Evolutionary conservation across 2,329 filamentous ascomycete species (phyloP).

Genomic region (Phoma sp.): DNA sequence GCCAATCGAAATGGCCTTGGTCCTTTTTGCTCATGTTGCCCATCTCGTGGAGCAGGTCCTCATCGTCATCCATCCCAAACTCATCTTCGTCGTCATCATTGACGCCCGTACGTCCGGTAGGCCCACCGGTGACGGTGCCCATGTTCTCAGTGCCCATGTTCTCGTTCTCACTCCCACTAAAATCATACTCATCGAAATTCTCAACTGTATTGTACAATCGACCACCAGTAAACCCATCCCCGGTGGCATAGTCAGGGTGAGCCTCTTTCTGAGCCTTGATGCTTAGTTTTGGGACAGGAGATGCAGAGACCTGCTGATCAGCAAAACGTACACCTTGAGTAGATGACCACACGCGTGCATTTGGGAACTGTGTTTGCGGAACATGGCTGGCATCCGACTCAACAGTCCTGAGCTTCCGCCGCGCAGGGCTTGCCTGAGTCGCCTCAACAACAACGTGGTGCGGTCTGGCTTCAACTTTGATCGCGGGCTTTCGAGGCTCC

Average conservation of each 20-base stretch:
- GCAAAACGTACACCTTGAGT: conserved; percentile 36
- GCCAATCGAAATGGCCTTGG: conserved; percentile 35
- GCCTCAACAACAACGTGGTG: conserved; percentile 37
- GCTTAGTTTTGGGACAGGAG: conserved; percentile 6
- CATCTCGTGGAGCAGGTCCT: conserved; percentile 49
- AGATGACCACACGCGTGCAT: conserved; percentile 37
- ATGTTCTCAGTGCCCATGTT: conserved; percentile 30
- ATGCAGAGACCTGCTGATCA: conserved; percentile 20
- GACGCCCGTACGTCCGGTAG: neutral
- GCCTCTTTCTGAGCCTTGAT: conserved; percentile 19
- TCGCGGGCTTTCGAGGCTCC: neutral
- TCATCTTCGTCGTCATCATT: conserved; percentile 35
- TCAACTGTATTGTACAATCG: conserved; percentile 23
- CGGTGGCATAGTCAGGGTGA: conserved; percentile 20
- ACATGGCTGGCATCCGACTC: conserved; percentile 25
- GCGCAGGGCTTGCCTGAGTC: conserved; percentile 36
- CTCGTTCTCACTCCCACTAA: conserved; percentile 34
- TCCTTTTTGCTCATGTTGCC: conserved; percentile 53
- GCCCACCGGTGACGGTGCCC: conserved; percentile 19
- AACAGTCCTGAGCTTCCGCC: conserved; percentile 16
- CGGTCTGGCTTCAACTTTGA: conserved; percentile 17
- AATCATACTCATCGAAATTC: conserved; percentile 35
- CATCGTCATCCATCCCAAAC: conserved; percentile 36
- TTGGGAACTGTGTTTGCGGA: conserved; percentile 39
- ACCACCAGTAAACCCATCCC: conserved; percentile 10